Percentiles rank a stretch among this genome's conserved stretches.
phyloP scores from a whole-genome alignment of 495 filamentous ascomycete species.

The Podospora didyma region DNA sequence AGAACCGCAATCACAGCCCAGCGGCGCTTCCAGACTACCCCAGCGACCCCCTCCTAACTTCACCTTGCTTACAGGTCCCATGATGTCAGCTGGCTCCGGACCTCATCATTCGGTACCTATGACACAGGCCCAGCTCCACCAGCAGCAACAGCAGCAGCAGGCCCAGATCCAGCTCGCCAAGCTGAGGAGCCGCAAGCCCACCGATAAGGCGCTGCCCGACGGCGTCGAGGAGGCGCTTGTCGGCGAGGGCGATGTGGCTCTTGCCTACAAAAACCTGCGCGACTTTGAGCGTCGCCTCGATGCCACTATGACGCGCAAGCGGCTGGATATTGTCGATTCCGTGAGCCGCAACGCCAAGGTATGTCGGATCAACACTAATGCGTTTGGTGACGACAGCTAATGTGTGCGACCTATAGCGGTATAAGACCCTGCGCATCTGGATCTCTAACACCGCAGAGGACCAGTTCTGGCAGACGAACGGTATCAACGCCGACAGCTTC shows the following conservation, averaged over 20 bases:
- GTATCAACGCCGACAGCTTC: conserved; percentile 62
- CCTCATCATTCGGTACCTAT: conserved; percentile 48
- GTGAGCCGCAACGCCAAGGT: conserved; percentile 74
- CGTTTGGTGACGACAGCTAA: neutral
- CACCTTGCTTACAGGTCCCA: conserved; percentile 22
- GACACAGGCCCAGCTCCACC: conserved; percentile 51
- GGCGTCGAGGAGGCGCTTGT: conserved; percentile 69
- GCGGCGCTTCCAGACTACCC: neutral
- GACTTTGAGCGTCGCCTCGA: conserved; percentile 88
- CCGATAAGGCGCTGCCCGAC: conserved; percentile 90
- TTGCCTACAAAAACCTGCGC: conserved; percentile 75
- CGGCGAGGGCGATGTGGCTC: conserved; percentile 70
- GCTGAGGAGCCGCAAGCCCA: conserved; percentile 78
- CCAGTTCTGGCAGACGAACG: conserved; percentile 83
- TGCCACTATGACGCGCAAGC: conserved; percentile 91
- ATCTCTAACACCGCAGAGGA: conserved; percentile 93
- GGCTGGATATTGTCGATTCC: conserved; percentile 83
- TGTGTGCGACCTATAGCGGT: conserved; percentile 43
- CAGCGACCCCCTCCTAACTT: conserved; percentile 1
- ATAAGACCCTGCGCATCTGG: conserved; percentile 87
- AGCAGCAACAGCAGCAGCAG: conserved; percentile 51
- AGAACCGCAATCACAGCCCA: neutral
- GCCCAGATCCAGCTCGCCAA: conserved; percentile 63
- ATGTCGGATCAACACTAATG: conserved; percentile 6
- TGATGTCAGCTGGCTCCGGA: conserved; percentile 27